Evolutionary conservation across 495 filamentous ascomycete genomes (phyloP).

Genomic region (Halenospora varia): DNA sequence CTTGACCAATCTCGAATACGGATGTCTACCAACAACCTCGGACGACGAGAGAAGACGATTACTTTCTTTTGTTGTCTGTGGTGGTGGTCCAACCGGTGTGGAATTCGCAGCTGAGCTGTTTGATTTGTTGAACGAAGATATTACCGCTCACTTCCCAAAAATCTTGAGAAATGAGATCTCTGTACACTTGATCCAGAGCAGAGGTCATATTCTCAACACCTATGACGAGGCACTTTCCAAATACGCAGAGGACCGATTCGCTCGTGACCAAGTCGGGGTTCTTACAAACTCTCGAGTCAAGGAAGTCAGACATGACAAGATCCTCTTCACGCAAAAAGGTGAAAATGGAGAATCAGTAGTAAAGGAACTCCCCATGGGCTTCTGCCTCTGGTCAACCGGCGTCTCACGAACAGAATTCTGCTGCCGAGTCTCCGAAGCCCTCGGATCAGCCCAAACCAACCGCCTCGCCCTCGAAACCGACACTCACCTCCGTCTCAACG

Average conservation of each 20-base stretch:
- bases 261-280: slow-evolving; percentile 85
- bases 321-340: slow-evolving; percentile 79
- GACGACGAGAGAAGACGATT: slow-evolving; percentile 86
- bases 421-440: slow-evolving; percentile 64
- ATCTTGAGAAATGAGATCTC: slow-evolving; percentile 95
- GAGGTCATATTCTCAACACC: slow-evolving; percentile 93
- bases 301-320: slow-evolving; percentile 76
- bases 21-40: slow-evolving; percentile 87
- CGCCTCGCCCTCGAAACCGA: slow-evolving; percentile 92
- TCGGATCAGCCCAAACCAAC: slow-evolving; percentile 76
- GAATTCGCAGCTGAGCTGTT: slow-evolving; percentile 96
- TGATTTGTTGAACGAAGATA: slow-evolving; percentile 94
- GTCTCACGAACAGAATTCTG: slow-evolving; percentile 84
- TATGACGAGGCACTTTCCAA: slow-evolving; percentile 93
- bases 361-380: slow-evolving; percentile 93
- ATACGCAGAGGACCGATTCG: slow-evolving; percentile 88
- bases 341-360: slow-evolving; percentile 68
- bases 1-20: slow-evolving; percentile 86
- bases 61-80: slow-evolving; percentile 90
- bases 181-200: slow-evolving; percentile 92
- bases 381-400: slow-evolving; percentile 98
- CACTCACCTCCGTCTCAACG: slow-evolving; percentile 85
- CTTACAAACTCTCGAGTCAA: slow-evolving; percentile 89
- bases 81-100: slow-evolving; percentile 94
- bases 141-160: slow-evolving; percentile 76